A percentile compares a stretch with the other conserved stretches of the same genome.
Evolutionary conservation across 2,329 filamentous ascomycete genomes (phyloP).

Genomic region (Lomentospora prolificans): DNA sequence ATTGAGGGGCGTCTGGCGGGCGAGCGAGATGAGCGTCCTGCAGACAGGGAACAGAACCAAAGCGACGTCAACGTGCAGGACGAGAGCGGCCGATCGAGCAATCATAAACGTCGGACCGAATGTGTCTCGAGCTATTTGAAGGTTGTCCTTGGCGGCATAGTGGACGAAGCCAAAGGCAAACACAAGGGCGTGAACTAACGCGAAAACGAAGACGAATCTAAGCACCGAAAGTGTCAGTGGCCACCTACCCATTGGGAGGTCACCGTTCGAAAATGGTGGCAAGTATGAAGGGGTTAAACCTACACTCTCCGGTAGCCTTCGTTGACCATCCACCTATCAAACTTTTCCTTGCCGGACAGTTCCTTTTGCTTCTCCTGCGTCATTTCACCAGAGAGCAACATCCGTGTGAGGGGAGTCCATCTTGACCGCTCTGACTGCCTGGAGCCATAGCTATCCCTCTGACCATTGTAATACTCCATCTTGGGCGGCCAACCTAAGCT

Average conservation of each 20-base stretch:
- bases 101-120: slow-evolving; percentile 72
- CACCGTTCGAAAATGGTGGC: neutral
- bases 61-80: slow-evolving; percentile 73
- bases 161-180: slow-evolving; percentile 75
- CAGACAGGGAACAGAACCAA: slow-evolving; percentile 75
- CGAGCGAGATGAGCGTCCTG: slow-evolving; percentile 72
- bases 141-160: slow-evolving; percentile 67
- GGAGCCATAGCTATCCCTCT: slow-evolving; percentile 14
- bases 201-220: slow-evolving; percentile 69
- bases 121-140: slow-evolving; percentile 52
- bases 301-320: slow-evolving; percentile 75
- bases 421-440: slow-evolving; percentile 54
- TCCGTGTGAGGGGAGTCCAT: slow-evolving; percentile 74
- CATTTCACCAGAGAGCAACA: slow-evolving; percentile 77
- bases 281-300: slow-evolving; percentile 21
- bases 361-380: slow-evolving; percentile 62
- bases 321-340: slow-evolving; percentile 84
- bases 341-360: slow-evolving; percentile 59
- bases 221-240: slow-evolving; percentile 8
- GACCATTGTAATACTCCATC: slow-evolving; percentile 19
- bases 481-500: slow-evolving; percentile 6
- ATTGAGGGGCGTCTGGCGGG: slow-evolving; percentile 71
- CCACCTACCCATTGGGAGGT: neutral
- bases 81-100: slow-evolving; percentile 64
- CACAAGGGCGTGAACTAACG: slow-evolving; percentile 62